These are phyloP conservation scores for Isabelozyma heimii DNA, from an alignment of 805 yeast species.

Conservation along the genomic window DNA sequence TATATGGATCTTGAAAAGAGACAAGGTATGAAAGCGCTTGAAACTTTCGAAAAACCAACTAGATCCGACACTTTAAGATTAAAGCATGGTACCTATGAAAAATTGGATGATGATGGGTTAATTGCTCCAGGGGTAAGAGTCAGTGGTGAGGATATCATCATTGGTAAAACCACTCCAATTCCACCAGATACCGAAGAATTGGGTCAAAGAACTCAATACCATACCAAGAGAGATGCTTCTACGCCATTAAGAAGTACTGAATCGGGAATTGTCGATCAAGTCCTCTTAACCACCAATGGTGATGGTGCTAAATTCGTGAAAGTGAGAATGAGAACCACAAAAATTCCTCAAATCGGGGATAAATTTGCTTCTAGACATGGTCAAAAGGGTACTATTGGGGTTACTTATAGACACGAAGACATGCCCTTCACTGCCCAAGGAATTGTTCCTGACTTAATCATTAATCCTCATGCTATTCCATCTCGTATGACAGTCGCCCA, in stretches of 20 bases:
- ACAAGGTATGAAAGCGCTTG: slow-evolving; percentile 97
- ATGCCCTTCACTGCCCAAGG: slow-evolving; percentile 98
- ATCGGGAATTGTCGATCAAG: slow-evolving; percentile 98
- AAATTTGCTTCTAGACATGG: slow-evolving; percentile 99
- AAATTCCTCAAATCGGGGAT: slow-evolving; percentile 98
- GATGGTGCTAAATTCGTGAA: slow-evolving; percentile 97
- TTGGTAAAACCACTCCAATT: slow-evolving; percentile 98
- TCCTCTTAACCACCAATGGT: slow-evolving; percentile 91
- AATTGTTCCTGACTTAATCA: slow-evolving; percentile 93
- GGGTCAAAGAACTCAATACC: slow-evolving; percentile 98
- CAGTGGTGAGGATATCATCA: slow-evolving; percentile 97
- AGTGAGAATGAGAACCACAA: slow-evolving; percentile 98
- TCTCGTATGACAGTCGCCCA: slow-evolving; percentile 99
- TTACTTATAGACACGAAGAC: slow-evolving; percentile 96
- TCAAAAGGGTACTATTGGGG: slow-evolving; percentile 99
- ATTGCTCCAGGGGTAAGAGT: slow-evolving; percentile 98
- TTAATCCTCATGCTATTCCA: slow-evolving; percentile 99
- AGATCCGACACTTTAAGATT: slow-evolving; percentile 91
- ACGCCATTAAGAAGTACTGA: slow-evolving; percentile 96
- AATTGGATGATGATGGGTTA: slow-evolving; percentile 96
- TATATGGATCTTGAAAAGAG: slow-evolving; percentile 99
- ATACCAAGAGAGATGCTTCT: slow-evolving; percentile 97
- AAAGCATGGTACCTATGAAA: slow-evolving; percentile 98
- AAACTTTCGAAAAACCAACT: slow-evolving; percentile 95
- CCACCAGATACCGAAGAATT: slow-evolving; percentile 99